These are phyloP conservation scores for Madurella fahalii DNA, from an alignment of 2,329 filamentous ascomycete genomes.

Conservation along the genomic window DNA sequence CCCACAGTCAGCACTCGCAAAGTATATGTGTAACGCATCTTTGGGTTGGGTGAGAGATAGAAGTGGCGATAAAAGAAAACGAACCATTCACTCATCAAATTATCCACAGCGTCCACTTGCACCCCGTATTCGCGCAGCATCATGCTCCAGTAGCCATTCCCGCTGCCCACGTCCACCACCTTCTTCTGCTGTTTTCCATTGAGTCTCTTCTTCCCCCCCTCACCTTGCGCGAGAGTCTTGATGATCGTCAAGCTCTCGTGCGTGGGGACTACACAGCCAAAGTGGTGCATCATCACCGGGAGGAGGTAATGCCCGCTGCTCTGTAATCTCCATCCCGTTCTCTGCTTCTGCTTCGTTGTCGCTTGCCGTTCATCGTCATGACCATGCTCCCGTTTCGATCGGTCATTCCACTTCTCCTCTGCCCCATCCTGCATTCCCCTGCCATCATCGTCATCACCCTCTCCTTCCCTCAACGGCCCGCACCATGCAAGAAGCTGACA, in stretches of 20 bases:
- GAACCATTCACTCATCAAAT: slow-evolving; percentile 55
- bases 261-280: slow-evolving; percentile 66
- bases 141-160: slow-evolving; percentile 72
- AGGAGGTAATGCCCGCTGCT: slow-evolving; percentile 56
- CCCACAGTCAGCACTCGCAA: background rate
- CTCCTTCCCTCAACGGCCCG: slow-evolving; percentile 49
- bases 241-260: slow-evolving; percentile 63
- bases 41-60: no score
- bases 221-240: slow-evolving; percentile 42
- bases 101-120: slow-evolving; percentile 60
- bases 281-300: slow-evolving; percentile 73
- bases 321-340: background rate
- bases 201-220: background rate
- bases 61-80: background rate
- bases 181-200: background rate
- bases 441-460: background rate
- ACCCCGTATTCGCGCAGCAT: slow-evolving; percentile 60
- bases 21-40: background rate
- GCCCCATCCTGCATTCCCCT: background rate
- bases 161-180: slow-evolving; percentile 41
- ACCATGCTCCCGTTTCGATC: no score
- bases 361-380: no score
- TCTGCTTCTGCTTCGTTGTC: background rate
- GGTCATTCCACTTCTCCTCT: background rate
- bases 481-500: slow-evolving; percentile 62